Conservation (phyloP, 2,329 filamentous ascomycete species). For the Fusarium tricinctum region DNA sequence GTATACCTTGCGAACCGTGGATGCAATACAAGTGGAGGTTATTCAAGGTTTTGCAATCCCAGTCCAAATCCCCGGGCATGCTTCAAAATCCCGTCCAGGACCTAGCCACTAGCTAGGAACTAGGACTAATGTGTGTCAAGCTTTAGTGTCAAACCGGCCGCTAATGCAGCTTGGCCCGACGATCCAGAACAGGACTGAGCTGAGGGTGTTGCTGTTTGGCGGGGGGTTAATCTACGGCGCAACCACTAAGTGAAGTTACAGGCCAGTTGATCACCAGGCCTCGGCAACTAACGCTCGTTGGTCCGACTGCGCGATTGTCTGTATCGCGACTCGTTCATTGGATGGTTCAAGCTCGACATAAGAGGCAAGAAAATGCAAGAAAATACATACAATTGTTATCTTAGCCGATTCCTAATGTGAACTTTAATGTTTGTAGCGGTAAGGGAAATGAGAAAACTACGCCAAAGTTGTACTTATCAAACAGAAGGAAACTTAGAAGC, state of each 20-base stretch:
- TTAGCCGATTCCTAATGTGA: not conserved
- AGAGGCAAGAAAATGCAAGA: not conserved
- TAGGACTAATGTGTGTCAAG: conserved; percentile 22
- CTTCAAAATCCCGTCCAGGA: not conserved
- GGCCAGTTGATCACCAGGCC: not conserved
- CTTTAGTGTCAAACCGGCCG: conserved; percentile 32
- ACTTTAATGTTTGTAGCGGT: not conserved
- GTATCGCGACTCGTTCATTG: not conserved
- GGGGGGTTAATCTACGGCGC: not conserved
- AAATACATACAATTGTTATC: not conserved
- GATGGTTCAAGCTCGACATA: not conserved
- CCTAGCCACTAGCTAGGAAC: not conserved
- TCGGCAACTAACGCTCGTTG: conserved; percentile 3
- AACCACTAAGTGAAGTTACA: not conserved
- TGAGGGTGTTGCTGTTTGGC: conserved; percentile 7
- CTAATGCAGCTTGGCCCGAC: conserved; percentile 38
- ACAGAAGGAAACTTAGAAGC: not conserved
- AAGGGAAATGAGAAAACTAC: not conserved
- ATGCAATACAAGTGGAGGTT: conserved; percentile 1
- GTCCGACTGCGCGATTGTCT: not conserved
- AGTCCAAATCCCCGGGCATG: not conserved
- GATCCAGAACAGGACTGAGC: not conserved
- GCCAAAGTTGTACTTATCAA: conserved; percentile 2
- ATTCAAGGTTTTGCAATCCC: not conserved
- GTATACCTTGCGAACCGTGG: conserved; percentile 6